Evolutionary conservation across 1,284 basidiomycete species (phyloP).

Genomic region (Singerocomus inundabilis): DNA sequence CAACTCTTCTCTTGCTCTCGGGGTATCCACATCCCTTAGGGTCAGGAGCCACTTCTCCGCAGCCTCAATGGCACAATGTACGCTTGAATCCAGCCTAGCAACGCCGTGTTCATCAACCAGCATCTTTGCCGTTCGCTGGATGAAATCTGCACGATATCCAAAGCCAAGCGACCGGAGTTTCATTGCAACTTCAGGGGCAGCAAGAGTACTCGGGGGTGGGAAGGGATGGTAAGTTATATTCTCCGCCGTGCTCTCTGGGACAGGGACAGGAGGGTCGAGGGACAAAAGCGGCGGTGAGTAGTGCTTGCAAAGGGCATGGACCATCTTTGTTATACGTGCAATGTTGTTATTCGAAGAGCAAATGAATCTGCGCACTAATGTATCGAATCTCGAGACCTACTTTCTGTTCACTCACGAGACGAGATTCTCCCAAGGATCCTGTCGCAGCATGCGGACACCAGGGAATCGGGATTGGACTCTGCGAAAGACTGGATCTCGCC

Average conservation of each 20-base stretch:
- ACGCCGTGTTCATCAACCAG: constrained; percentile 59
- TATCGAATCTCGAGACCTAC: constrained; percentile 7
- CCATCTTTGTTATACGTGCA: constrained; percentile 85
- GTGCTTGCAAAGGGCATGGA: constrained; percentile 68
- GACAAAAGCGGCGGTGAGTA: constrained; percentile 69
- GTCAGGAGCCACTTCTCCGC: constrained; percentile 61
- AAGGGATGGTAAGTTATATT: constrained; percentile 74
- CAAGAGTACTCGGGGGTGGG: constrained; percentile 72
- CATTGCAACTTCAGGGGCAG: constrained; percentile 57
- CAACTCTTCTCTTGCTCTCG: constrained; percentile 70
- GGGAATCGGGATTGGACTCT: constrained; percentile 59
- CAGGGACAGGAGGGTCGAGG: constrained; percentile 41
- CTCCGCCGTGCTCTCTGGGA: constrained; percentile 25
- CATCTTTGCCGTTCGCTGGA: constrained; percentile 81
- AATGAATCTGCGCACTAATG: constrained; percentile 71
- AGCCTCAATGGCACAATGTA: constrained; percentile 36
- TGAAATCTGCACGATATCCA: constrained; percentile 92
- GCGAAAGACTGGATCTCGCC: constrained; percentile 74
- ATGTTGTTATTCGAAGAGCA: constrained; percentile 99
- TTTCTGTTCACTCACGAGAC: constrained; percentile 65
- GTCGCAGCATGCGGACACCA: constrained; percentile 77
- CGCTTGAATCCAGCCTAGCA: constrained; percentile 6
- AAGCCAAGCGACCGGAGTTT: constrained; percentile 84
- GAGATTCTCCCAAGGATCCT: constrained; percentile 96
- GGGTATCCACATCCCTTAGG: constrained; percentile 54